phyloP scores from a whole-genome alignment of 73 alveolate species.

The Blepharisma japonicum region DNA sequence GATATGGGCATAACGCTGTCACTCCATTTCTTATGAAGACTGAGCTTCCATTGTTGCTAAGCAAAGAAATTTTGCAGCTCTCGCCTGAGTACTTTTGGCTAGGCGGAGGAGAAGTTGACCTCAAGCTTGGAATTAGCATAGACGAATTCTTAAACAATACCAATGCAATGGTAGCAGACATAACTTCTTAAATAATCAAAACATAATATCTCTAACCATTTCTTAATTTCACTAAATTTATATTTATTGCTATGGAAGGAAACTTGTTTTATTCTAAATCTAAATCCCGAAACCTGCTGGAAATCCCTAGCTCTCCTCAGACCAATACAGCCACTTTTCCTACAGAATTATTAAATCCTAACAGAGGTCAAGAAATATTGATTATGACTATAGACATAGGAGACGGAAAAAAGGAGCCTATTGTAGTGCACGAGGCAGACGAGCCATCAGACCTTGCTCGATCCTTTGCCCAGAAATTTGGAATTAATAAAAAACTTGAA shows the following conservation, averaged over 20 bases:
- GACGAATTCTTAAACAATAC: conserved; percentile 44
- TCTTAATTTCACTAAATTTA: too few relatives aligned
- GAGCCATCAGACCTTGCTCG: background rate
- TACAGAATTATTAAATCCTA: background rate
- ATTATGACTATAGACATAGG: conserved; percentile 15
- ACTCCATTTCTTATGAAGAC: conserved; percentile 69
- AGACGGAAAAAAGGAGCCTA: background rate
- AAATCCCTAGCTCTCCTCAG: too few relatives aligned
- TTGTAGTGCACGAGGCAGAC: conserved; percentile 15
- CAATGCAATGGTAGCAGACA: conserved; percentile 14
- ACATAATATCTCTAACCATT: too few relatives aligned
- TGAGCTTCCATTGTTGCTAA: conserved; percentile 40
- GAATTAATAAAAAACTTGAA: background rate
- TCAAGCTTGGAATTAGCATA: conserved; percentile 53
- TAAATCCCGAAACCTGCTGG: too few relatives aligned
- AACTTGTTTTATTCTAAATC: too few relatives aligned
- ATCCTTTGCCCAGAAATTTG: background rate
- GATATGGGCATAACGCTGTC: conserved; percentile 61
- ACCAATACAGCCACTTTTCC: too few relatives aligned
- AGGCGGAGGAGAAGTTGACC: conserved; percentile 73
- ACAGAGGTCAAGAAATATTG: conserved; percentile 19
- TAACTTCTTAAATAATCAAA: background rate
- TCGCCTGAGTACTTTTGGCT: conserved; percentile 56
- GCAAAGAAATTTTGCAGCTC: conserved; percentile 34
- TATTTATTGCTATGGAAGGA: too few relatives aligned